These are phyloP conservation scores for Elymus sibiricus DNA, from an alignment of 176 grass and related monocot genomes.

Conservation along the genomic window DNA sequence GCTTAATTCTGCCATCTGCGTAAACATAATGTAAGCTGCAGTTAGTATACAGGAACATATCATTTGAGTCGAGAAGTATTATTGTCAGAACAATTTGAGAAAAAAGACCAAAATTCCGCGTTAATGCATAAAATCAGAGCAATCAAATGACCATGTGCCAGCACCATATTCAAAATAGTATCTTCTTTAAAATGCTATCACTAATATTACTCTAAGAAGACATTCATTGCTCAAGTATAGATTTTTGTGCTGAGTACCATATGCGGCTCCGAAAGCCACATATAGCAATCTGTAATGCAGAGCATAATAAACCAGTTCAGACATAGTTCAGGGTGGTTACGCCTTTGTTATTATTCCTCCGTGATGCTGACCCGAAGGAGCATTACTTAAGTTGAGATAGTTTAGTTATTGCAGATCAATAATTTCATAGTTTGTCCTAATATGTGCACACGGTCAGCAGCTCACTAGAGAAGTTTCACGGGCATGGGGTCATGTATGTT, in stretches of 20 bases:
- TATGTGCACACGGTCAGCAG: background rate
- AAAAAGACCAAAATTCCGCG: background rate
- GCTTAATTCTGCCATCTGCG: constrained; percentile 83
- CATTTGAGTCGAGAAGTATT: background rate
- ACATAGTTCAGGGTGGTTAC: background rate
- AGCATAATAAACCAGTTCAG: background rate
- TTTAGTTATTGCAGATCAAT: background rate
- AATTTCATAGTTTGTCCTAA: background rate
- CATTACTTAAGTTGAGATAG: background rate
- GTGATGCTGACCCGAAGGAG: background rate
- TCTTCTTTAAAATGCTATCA: constrained; percentile 10
- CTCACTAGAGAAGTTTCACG: background rate
- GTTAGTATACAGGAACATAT: background rate
- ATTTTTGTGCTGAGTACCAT: background rate
- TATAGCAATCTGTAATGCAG: background rate
- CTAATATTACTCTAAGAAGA: background rate
- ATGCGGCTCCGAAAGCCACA: background rate
- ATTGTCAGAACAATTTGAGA: background rate
- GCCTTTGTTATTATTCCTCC: background rate
- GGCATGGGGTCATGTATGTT: background rate
- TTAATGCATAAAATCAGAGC: background rate
- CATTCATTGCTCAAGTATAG: background rate
- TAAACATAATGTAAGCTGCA: constrained; percentile 14
- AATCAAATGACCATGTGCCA: background rate
- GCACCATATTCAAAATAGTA: background rate